A percentile compares a stretch with the other conserved stretches of the same genome.
phyloP scores from a whole-genome alignment of 2,329 filamentous ascomycete genomes.

The Cordyceps javanica region DNA sequence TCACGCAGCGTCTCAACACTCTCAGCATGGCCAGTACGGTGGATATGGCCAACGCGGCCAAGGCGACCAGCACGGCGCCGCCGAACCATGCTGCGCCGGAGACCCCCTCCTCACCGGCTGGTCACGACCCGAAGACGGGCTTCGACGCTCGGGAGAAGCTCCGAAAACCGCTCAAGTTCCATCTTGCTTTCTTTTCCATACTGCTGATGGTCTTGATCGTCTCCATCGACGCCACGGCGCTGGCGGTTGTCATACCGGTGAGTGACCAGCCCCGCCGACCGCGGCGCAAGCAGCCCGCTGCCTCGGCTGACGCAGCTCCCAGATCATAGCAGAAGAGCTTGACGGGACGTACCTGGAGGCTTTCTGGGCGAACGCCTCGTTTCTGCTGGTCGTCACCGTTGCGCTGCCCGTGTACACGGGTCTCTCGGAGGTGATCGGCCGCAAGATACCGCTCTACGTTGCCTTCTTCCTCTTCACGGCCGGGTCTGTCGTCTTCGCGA shows the following conservation, averaged over 20 bases:
- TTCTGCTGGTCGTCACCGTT: conserved; percentile 58
- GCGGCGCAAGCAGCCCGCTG: background rate
- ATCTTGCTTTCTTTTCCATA: conserved; percentile 1
- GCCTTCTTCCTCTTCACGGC: conserved; percentile 28
- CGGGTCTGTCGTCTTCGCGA: conserved; percentile 34
- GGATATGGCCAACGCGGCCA: background rate
- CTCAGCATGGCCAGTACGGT: background rate
- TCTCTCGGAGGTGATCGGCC: conserved; percentile 29
- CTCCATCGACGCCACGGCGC: background rate
- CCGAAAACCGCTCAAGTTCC: background rate
- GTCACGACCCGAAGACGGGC: background rate
- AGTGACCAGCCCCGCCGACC: background rate
- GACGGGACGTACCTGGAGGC: conserved; percentile 52
- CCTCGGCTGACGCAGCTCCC: background rate
- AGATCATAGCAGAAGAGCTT: conserved; percentile 42
- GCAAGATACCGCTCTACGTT: conserved; percentile 25
- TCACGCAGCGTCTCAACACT: too few relatives aligned
- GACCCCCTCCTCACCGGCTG: background rate
- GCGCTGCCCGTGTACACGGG: conserved; percentile 42
- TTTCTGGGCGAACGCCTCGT: conserved; percentile 67
- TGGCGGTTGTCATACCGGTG: background rate
- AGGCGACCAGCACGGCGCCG: background rate
- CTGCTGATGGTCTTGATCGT: background rate
- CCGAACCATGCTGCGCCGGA: background rate
- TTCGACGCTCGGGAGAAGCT: background rate